Conservation (phyloP, 176 grass and related monocot genomes). For the Phoenix dactylifera region DNA sequence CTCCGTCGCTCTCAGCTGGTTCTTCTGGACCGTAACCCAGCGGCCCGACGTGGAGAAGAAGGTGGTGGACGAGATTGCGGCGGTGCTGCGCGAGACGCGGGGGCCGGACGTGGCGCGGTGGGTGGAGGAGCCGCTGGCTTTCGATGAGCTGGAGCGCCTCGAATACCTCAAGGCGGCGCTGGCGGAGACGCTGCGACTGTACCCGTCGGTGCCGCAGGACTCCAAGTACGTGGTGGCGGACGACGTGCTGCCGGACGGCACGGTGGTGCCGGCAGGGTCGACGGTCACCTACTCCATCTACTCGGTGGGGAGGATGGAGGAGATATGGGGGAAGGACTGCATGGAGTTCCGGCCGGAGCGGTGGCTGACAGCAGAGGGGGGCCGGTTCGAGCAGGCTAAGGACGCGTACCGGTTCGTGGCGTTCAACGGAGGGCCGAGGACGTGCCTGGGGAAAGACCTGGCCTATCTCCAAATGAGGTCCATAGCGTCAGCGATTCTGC, state of each 20-base stretch:
- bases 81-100: slow-evolving; percentile 58
- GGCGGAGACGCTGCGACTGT: slow-evolving; percentile 74
- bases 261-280: slow-evolving; percentile 63
- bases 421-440: slow-evolving; percentile 88
- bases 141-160: slow-evolving; percentile 80
- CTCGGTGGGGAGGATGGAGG: slow-evolving; percentile 80
- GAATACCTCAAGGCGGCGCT: slow-evolving; percentile 82
- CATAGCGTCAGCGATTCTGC: slow-evolving; percentile 82
- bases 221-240: slow-evolving; percentile 85
- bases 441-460: slow-evolving; percentile 90
- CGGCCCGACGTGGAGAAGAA: slow-evolving; percentile 58
- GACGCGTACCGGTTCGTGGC: slow-evolving; percentile 82
- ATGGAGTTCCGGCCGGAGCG: slow-evolving; percentile 71
- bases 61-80: slow-evolving; percentile 56
- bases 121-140: slow-evolving; percentile 54
- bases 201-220: slow-evolving; percentile 90
- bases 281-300: slow-evolving; percentile 96
- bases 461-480: slow-evolving; percentile 97
- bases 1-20: slow-evolving; percentile 93
- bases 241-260: slow-evolving; percentile 82
- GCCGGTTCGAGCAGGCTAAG: slow-evolving; percentile 57
- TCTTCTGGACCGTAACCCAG: slow-evolving; percentile 80
- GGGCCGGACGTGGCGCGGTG: slow-evolving; percentile 50
- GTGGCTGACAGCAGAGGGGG: slow-evolving; percentile 65
- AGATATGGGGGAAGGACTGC: slow-evolving; percentile 88